These are phyloP conservation scores for Moelleriella libera DNA, from an alignment of 2,329 filamentous ascomycete species.

Conservation along the genomic window DNA sequence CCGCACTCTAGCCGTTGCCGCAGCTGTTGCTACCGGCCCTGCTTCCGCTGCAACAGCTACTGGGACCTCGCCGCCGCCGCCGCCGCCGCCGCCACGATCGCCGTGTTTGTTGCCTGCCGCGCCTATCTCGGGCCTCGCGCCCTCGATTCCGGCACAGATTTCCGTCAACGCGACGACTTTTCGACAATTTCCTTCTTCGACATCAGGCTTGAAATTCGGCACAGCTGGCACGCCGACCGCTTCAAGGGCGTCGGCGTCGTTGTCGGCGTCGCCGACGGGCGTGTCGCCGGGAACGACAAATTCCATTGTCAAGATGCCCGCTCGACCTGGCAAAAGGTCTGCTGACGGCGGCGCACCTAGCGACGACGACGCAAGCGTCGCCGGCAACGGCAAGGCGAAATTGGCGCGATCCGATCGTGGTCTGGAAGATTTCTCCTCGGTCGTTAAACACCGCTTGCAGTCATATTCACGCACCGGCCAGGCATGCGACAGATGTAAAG, in stretches of 20 bases:
- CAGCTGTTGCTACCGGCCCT: background rate
- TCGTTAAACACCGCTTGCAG: conserved; percentile 40
- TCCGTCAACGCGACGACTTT: background rate
- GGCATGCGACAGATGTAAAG: conserved; percentile 82
- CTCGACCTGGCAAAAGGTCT: conserved; percentile 20
- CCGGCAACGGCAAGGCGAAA: conserved; percentile 25
- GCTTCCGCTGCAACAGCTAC: background rate
- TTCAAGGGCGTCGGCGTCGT: conserved; percentile 1
- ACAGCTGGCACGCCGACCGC: conserved; percentile 4
- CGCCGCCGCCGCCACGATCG: too few species aligned
- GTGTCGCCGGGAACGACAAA: conserved; percentile 4
- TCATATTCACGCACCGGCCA: conserved; percentile 58
- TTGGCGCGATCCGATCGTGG: conserved; percentile 33
- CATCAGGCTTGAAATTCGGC: conserved; percentile 3
- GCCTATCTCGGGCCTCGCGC: background rate
- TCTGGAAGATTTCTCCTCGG: conserved; percentile 36
- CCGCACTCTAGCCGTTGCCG: background rate
- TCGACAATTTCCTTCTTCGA: background rate
- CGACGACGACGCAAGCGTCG: conserved; percentile 14
- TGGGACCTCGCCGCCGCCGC: background rate
- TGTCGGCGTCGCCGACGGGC: conserved; percentile 5
- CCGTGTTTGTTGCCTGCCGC: background rate
- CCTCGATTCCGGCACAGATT: background rate
- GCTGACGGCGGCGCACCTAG: conserved; percentile 17
- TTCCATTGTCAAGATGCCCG: conserved; percentile 6